Conservation (phyloP, 306 rosid genomes). For the Vachellia collinsii region DNA sequence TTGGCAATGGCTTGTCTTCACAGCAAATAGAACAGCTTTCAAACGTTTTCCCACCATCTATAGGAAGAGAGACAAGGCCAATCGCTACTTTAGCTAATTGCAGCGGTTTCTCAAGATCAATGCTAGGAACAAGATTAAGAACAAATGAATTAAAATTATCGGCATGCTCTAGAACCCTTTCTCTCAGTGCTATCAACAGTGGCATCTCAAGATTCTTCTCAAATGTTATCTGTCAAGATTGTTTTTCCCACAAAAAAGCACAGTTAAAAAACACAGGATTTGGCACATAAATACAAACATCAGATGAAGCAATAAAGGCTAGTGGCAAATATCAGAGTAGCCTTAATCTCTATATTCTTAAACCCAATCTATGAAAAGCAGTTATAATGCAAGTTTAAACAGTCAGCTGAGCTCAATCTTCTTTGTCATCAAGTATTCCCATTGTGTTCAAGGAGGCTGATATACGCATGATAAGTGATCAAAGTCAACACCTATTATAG, state of each 20-base stretch:
- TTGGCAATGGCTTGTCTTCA: conserved; percentile 71
- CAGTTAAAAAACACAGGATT: conserved; percentile 24
- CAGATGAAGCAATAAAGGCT: neutral
- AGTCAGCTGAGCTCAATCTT: conserved; percentile 25
- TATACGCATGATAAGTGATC: conserved; percentile 13
- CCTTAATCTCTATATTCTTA: neutral
- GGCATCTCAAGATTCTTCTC: conserved; percentile 71
- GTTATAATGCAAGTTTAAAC: neutral
- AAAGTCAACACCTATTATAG: neutral
- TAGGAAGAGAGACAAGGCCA: conserved; percentile 71
- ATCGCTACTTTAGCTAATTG: conserved; percentile 89
- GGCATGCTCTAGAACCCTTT: conserved; percentile 81
- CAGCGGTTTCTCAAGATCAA: conserved; percentile 69
- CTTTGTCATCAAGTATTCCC: conserved; percentile 20
- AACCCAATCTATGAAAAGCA: conserved; percentile 11
- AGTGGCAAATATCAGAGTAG: conserved; percentile 22
- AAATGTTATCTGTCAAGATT: conserved; percentile 59
- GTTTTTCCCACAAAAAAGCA: conserved; percentile 34
- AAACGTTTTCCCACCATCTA: conserved; percentile 54
- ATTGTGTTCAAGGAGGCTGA: conserved; percentile 10
- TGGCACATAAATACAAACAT: neutral
- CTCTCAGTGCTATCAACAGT: conserved; percentile 68
- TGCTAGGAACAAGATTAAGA: conserved; percentile 61
- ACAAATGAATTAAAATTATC: conserved; percentile 69
- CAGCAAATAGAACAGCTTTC: conserved; percentile 90